phyloP scores from a whole-genome alignment of 2,329 filamentous ascomycete species.

The Cercospora beticola region DNA sequence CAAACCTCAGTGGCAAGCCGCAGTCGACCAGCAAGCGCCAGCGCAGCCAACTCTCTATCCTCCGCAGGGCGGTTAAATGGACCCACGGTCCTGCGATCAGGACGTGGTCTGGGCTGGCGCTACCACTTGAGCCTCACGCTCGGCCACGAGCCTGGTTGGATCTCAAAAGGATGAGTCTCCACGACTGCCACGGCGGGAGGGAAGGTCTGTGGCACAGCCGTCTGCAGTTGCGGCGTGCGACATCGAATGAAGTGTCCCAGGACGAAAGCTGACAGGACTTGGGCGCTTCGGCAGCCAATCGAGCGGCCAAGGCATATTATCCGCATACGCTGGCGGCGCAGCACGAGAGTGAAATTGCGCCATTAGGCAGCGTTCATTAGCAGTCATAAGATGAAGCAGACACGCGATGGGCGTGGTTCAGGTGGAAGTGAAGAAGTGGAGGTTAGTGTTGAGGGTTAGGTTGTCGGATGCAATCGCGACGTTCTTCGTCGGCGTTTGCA shows the following conservation, averaged over 20 bases:
- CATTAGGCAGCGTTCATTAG: not conserved
- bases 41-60: conserved; percentile 22
- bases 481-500: conserved; percentile 4
- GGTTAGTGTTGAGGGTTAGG: not conserved
- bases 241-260: conserved; percentile 14
- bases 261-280: conserved; percentile 16
- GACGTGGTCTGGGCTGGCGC: conserved; percentile 35
- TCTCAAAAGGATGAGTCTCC: conserved; percentile 18
- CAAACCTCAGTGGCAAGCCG: conserved; percentile 18
- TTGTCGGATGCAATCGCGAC: not conserved
- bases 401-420: not conserved
- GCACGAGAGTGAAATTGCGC: not conserved
- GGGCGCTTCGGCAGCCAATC: conserved; percentile 25
- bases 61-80: conserved; percentile 32
- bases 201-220: conserved; percentile 16
- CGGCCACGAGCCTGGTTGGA: conserved; percentile 24
- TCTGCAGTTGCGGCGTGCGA: conserved; percentile 7
- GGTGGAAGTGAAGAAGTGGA: not conserved
- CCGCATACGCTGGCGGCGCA: conserved; percentile 1
- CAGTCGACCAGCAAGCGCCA: conserved; percentile 24
- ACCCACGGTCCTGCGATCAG: conserved; percentile 26
- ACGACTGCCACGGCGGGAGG: conserved; percentile 12
- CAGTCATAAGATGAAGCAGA: not conserved
- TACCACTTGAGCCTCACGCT: conserved; percentile 32
- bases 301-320: conserved; percentile 1